These are phyloP conservation scores for Pythium coloratum DNA, from an alignment of 352 stramenopile species.

Conservation along the genomic window DNA sequence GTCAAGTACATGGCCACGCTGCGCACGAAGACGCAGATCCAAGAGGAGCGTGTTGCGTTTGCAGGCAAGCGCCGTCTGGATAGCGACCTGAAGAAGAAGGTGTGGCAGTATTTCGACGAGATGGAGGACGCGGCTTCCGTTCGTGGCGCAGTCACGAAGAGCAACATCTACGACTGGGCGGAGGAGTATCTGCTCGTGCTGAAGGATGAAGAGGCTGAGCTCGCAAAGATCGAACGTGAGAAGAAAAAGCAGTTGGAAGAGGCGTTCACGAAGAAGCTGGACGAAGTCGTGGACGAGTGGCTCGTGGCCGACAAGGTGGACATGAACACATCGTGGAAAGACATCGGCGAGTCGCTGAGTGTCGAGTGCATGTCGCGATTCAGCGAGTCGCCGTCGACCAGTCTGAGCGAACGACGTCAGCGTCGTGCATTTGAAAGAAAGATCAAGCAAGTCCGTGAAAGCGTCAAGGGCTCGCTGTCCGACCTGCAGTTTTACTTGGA, in stretches of 20 bases:
- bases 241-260: conserved; percentile 39
- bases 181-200: conserved; percentile 48
- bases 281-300: conserved; percentile 33
- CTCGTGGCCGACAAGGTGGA: conserved; percentile 27
- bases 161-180: conserved; percentile 68
- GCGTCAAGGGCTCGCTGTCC: conserved; percentile 28
- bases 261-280: conserved; percentile 28
- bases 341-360: conserved; percentile 12
- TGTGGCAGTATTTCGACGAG: conserved; percentile 45
- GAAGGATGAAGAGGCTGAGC: conserved; percentile 47
- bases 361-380: conserved; percentile 4
- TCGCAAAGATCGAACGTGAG: conserved; percentile 49
- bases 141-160: conserved; percentile 34
- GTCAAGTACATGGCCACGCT: conserved; percentile 42
- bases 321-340: conserved; percentile 26
- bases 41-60: conserved; percentile 23
- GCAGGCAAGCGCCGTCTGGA: conserved; percentile 43
- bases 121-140: conserved; percentile 23
- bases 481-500: conserved; percentile 36
- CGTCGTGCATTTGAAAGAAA: conserved; percentile 58
- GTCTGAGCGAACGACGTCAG: conserved; percentile 40
- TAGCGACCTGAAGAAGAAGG: conserved; percentile 41
- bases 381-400: not conserved
- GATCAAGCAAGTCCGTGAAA: conserved; percentile 39
- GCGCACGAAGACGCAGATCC: conserved; percentile 25